These are phyloP conservation scores for Russula emetica DNA, from an alignment of 768 basidiomycete species.

Conservation along the genomic window DNA sequence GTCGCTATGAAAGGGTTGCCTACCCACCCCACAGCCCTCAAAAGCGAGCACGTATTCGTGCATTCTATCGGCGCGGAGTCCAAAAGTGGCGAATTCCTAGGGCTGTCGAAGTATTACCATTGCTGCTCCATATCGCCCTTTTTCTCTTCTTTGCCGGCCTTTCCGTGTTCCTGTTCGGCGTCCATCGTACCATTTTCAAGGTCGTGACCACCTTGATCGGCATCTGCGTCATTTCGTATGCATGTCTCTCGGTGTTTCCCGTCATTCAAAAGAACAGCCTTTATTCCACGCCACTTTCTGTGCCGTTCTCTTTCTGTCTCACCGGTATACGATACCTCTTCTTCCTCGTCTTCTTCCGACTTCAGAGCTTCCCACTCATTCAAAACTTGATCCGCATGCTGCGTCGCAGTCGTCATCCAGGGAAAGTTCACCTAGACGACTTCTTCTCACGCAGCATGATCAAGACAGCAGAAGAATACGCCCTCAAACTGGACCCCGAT, in stretches of 20 bases:
- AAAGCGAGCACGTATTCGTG: slow-evolving; percentile 41
- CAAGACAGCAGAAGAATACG: slow-evolving; percentile 6
- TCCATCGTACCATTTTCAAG: slow-evolving; percentile 25
- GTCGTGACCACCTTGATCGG: slow-evolving; percentile 11
- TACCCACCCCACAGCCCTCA: slow-evolving; percentile 31
- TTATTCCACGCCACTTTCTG: slow-evolving; percentile 12
- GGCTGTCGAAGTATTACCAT: slow-evolving; percentile 43
- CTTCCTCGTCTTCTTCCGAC: background rate
- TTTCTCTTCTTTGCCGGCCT: slow-evolving; percentile 51
- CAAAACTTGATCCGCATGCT: no score
- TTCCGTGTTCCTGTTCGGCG: slow-evolving; percentile 41
- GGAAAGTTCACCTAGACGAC: background rate
- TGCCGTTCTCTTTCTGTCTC: background rate
- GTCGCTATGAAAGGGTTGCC: slow-evolving; percentile 35
- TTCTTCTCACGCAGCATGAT: background rate
- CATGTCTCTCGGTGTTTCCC: slow-evolving; percentile 20
- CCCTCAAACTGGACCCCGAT: background rate
- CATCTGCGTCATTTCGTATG: slow-evolving; percentile 23
- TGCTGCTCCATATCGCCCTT: slow-evolving; percentile 47
- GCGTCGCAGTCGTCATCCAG: no score
- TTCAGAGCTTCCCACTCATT: background rate
- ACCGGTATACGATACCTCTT: background rate
- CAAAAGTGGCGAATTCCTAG: slow-evolving; percentile 39
- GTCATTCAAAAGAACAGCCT: slow-evolving; percentile 9
- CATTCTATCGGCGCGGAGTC: slow-evolving; percentile 39